Conservation (phyloP, 176 grass and related monocot genomes). For the Oryza punctata region DNA sequence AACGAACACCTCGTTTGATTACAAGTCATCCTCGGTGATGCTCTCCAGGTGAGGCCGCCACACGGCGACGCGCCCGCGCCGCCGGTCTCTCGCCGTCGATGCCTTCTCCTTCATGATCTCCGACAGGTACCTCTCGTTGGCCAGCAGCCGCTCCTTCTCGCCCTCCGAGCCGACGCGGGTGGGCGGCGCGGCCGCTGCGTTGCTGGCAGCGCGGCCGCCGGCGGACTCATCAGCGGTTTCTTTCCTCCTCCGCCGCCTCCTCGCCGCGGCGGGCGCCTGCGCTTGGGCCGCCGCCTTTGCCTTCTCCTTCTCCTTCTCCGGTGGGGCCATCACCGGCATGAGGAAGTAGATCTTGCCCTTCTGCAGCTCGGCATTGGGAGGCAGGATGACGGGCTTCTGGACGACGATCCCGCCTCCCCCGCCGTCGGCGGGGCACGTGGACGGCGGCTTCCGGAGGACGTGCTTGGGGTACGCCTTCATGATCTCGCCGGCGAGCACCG, state of each 20-base stretch:
- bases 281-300: neutral
- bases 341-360: conserved; percentile 98
- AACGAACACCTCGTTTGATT: conserved; percentile 52
- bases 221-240: neutral
- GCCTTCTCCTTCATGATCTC: conserved; percentile 91
- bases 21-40: conserved; percentile 95
- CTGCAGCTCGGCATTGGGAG: conserved; percentile 86
- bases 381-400: conserved; percentile 70
- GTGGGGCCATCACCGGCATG: conserved; percentile 54
- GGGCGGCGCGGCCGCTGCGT: neutral
- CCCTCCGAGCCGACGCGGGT: conserved; percentile 16
- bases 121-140: conserved; percentile 87
- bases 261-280: conserved; percentile 30
- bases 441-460: conserved; percentile 71
- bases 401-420: conserved; percentile 43
- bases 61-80: conserved; percentile 77
- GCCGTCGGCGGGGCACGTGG: conserved; percentile 52
- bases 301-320: conserved; percentile 17
- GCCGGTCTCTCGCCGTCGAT: conserved; percentile 60
- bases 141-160: conserved; percentile 74
- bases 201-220: neutral
- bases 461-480: conserved; percentile 93
- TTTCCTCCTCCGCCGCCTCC: conserved; percentile 67
- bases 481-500: conserved; percentile 82
- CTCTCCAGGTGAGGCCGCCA: conserved; percentile 97